Conservation (phyloP, 495 filamentous ascomycete genomes). For the Annulohypoxylon bovei region DNA sequence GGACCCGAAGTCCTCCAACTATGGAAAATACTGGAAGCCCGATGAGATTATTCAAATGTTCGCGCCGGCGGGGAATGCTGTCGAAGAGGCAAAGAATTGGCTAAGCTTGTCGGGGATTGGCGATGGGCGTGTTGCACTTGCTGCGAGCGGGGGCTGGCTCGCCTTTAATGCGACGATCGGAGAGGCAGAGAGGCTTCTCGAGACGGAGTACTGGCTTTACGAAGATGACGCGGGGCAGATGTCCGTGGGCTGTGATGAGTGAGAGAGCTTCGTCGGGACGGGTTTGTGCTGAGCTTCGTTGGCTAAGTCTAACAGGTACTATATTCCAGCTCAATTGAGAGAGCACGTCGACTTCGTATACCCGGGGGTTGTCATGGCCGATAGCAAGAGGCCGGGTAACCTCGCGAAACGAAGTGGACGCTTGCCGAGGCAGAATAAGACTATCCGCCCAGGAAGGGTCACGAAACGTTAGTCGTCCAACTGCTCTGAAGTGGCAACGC, state of each 20-base stretch:
- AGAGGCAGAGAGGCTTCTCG: not conserved
- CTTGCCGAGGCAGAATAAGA: not conserved
- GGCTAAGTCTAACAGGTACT: not conserved
- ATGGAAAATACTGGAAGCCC: not conserved
- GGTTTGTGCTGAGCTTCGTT: not conserved
- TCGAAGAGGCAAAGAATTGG: constrained; percentile 58
- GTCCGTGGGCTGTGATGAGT: constrained; percentile 9
- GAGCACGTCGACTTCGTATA: not conserved
- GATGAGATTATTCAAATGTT: not conserved
- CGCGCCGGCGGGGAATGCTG: not conserved
- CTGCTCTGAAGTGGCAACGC: not conserved
- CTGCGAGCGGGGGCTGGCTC: constrained; percentile 17
- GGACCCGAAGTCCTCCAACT: not conserved
- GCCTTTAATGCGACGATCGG: not conserved
- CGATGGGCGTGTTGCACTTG: constrained; percentile 25
- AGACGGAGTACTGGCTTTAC: constrained; percentile 61
- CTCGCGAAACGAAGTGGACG: not conserved
- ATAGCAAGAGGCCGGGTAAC: not conserved
- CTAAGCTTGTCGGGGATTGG: constrained; percentile 61
- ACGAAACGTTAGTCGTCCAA: not conserved
- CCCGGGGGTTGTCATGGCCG: not conserved
- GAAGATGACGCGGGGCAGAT: constrained; percentile 50
- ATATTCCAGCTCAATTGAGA: not conserved
- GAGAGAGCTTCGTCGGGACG: not conserved
- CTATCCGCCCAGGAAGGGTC: not conserved